These are phyloP conservation scores for Calonectria hawksworthii DNA, from an alignment of 2,329 filamentous ascomycete genomes.

Conservation along the genomic window DNA sequence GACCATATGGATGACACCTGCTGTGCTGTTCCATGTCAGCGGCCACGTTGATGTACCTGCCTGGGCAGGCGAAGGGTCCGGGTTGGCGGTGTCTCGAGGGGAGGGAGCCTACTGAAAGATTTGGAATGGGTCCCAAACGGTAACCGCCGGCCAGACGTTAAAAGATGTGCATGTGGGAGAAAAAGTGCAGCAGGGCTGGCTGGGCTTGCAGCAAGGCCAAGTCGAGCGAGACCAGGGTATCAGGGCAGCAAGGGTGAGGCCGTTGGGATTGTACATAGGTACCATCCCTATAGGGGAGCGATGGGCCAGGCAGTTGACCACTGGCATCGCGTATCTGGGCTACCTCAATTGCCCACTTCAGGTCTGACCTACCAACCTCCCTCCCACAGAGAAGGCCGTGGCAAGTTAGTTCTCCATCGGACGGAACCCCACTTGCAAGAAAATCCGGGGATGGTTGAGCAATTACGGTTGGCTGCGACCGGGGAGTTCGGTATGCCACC, in stretches of 20 bases:
- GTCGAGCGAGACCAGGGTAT: background rate
- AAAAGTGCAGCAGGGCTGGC: slow-evolving; percentile 9
- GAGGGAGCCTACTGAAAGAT: background rate
- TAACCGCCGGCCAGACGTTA: slow-evolving; percentile 11
- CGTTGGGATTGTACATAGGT: slow-evolving; percentile 5
- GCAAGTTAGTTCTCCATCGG: slow-evolving; percentile 18
- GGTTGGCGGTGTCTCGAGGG: background rate
- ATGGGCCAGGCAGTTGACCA: slow-evolving; percentile 14
- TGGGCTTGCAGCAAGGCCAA: slow-evolving; percentile 5
- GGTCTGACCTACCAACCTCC: slow-evolving; percentile 12
- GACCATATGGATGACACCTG: background rate
- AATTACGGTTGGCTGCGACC: slow-evolving; percentile 25
- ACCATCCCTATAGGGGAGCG: slow-evolving; percentile 22
- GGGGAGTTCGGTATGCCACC: slow-evolving; percentile 26
- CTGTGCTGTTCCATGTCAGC: background rate
- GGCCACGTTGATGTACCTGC: slow-evolving; percentile 4
- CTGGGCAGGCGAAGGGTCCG: background rate
- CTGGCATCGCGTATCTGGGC: background rate
- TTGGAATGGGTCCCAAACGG: slow-evolving; percentile 2
- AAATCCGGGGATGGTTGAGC: slow-evolving; percentile 29
- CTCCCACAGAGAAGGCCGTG: background rate
- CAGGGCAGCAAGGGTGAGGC: slow-evolving; percentile 1
- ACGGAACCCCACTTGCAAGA: slow-evolving; percentile 25
- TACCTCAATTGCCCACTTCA: background rate
- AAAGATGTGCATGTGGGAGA: slow-evolving; percentile 9